phyloP scores from a whole-genome alignment of 1,284 basidiomycete species.

The Heterobasidion occidentale region DNA sequence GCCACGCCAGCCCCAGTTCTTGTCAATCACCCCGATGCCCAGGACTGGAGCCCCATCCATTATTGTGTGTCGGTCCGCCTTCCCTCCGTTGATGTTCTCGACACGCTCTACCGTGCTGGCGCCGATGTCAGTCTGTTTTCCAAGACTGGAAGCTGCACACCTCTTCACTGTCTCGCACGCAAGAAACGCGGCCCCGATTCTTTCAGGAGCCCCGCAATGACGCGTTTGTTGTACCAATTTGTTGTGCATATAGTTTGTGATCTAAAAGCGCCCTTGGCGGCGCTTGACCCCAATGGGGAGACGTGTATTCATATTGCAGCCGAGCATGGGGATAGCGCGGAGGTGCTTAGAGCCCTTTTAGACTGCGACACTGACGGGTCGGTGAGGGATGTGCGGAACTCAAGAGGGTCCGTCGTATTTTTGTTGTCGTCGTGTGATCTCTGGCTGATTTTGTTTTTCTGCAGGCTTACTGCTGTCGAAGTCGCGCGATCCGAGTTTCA shows the following conservation, averaged over 20 bases:
- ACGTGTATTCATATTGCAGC: slow-evolving; percentile 94
- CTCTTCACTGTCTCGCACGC: slow-evolving; percentile 62
- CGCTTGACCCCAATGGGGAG: slow-evolving; percentile 75
- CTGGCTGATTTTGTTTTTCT: not conserved
- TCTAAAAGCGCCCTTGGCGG: slow-evolving; percentile 56
- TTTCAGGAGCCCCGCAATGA: slow-evolving; percentile 23
- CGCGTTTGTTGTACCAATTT: slow-evolving; percentile 44
- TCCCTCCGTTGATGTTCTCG: slow-evolving; percentile 54
- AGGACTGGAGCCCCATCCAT: slow-evolving; percentile 67
- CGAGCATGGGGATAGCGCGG: slow-evolving; percentile 71
- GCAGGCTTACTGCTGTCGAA: slow-evolving; percentile 59
- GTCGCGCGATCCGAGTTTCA: slow-evolving; percentile 58
- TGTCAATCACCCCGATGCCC: slow-evolving; percentile 49
- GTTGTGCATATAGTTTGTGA: slow-evolving; percentile 58
- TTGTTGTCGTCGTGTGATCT: not conserved
- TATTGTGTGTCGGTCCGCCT: slow-evolving; percentile 48
- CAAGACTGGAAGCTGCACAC: slow-evolving; percentile 52
- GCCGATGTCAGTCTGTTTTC: slow-evolving; percentile 67
- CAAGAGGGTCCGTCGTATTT: slow-evolving; percentile 46
- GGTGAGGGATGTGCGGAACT: slow-evolving; percentile 53
- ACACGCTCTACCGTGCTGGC: slow-evolving; percentile 64
- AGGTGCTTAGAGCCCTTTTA: slow-evolving; percentile 52
- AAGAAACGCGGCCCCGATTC: slow-evolving; percentile 29
- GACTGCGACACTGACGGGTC: slow-evolving; percentile 50
- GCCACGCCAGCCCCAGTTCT: slow-evolving; percentile 16